Conservation (phyloP, 1,139 yeast genomes). For the Saccharomyces hybrid region DNA sequence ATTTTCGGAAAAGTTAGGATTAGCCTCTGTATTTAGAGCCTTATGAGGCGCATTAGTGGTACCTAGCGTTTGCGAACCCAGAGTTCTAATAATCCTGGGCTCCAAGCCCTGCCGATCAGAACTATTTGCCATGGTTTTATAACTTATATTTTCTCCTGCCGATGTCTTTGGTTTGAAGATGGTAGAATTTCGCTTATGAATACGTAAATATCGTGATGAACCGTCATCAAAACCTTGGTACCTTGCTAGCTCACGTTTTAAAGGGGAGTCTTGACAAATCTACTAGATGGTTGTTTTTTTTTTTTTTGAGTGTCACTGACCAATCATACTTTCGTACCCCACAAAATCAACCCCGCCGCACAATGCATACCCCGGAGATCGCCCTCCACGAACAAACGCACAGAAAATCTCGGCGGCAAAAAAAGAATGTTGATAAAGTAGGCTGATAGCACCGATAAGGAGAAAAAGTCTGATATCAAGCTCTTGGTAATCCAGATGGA, state of each 20-base stretch:
- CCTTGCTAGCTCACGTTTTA: background rate
- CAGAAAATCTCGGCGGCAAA: background rate
- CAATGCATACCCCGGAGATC: background rate
- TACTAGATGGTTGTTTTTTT: background rate
- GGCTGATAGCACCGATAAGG: background rate
- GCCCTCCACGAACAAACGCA: background rate
- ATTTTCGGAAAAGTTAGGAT: background rate
- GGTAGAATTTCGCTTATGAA: background rate
- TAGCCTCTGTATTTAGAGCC: background rate
- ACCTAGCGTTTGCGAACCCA: slow-evolving; percentile 20
- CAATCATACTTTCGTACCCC: background rate
- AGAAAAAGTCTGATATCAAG: background rate
- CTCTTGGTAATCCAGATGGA: no score
- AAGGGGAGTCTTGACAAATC: background rate
- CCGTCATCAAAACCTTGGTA: background rate
- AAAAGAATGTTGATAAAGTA: background rate
- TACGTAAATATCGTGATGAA: background rate
- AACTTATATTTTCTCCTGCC: background rate
- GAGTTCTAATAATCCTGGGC: slow-evolving; percentile 17
- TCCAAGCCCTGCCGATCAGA: slow-evolving; percentile 3
- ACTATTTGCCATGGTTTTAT: background rate
- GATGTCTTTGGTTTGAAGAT: background rate
- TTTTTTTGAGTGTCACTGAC: background rate
- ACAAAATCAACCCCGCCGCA: background rate
- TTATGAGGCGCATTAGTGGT: slow-evolving; percentile 7